These are phyloP conservation scores for Coniferiporia sulphurascens DNA, from an alignment of 1,284 basidiomycete species.

Conservation along the genomic window DNA sequence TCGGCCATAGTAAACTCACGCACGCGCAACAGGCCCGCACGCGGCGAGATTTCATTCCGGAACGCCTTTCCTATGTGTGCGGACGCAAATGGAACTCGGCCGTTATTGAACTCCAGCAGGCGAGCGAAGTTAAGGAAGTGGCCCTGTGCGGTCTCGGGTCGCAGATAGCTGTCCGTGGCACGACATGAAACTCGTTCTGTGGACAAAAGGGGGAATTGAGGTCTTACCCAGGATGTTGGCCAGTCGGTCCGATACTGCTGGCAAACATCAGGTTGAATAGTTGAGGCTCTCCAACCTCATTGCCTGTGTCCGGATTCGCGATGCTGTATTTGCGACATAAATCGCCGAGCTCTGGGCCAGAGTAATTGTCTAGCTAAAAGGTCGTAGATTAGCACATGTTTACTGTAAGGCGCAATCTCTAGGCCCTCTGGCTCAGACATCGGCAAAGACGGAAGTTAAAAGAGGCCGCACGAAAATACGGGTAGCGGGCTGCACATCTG, in stretches of 20 bases:
- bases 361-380: constrained; percentile 89
- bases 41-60: constrained; percentile 98
- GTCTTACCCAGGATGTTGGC: constrained; percentile 86
- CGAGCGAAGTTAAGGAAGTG: constrained; percentile 99
- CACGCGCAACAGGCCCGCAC: constrained; percentile 92
- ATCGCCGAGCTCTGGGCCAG: constrained; percentile 84
- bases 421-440: too few relatives aligned
- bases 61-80: constrained; percentile 97
- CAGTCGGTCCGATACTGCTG: constrained; percentile 95
- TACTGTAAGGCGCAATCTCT: background rate
- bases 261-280: constrained; percentile 99
- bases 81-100: constrained; percentile 92
- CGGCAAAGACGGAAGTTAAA: too few relatives aligned
- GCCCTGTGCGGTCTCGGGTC: constrained; percentile 97
- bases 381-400: background rate
- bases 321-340: constrained; percentile 84
- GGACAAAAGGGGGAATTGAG: constrained; percentile 7
- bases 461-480: too few relatives aligned
- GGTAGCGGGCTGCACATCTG: too few relatives aligned
- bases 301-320: constrained; percentile 88
- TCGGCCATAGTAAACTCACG: constrained; percentile 99
- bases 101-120: constrained; percentile 97
- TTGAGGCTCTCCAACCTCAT: constrained; percentile 89
- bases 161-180: constrained; percentile 65
- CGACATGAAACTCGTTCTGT: background rate